A percentile compares a stretch with the other conserved stretches of the same genome.
Conservation (phyloP, 371 early-diverging fungal genomes). For the Rhizomucor miehei region DNA sequence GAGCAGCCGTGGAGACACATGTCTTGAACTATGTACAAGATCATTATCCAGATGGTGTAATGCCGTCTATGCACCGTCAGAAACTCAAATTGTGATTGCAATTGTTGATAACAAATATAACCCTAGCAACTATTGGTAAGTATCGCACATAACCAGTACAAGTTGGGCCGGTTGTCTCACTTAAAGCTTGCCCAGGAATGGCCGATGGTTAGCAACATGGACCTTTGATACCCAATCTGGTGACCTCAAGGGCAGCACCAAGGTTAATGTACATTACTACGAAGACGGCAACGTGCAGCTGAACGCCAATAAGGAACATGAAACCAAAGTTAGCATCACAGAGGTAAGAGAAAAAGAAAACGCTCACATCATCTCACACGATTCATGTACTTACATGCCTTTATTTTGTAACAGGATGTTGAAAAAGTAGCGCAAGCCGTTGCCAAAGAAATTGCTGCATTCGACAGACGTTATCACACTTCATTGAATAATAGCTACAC, state of each 20-base stretch:
- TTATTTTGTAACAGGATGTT: conserved; percentile 42
- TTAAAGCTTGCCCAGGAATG: conserved; percentile 65
- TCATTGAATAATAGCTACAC: conserved; percentile 80
- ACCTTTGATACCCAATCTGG: conserved; percentile 53
- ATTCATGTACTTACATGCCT: no score
- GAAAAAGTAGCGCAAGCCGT: conserved; percentile 51
- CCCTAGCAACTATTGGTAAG: conserved; percentile 86
- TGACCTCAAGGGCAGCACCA: conserved; percentile 67
- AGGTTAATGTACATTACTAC: conserved; percentile 92
- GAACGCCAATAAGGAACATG: conserved; percentile 69
- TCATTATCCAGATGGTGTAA: conserved; percentile 78
- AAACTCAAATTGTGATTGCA: conserved; percentile 55
- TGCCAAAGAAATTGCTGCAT: conserved; percentile 62
- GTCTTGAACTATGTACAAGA: conserved; percentile 62
- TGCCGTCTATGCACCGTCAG: conserved; percentile 56
- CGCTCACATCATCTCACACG: no score
- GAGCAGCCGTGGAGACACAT: conserved; percentile 64
- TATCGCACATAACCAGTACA: no score
- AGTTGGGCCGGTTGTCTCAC: no score
- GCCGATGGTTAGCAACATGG: conserved; percentile 90
- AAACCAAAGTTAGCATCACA: conserved; percentile 20
- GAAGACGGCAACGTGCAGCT: conserved; percentile 98
- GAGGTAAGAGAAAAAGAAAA: conserved; percentile 17
- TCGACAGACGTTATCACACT: conserved; percentile 80
- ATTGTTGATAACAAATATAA: conserved; percentile 91